phyloP scores from a whole-genome alignment of 129 eudicot genomes.

The Chrysanthemum lavandulifolium region DNA sequence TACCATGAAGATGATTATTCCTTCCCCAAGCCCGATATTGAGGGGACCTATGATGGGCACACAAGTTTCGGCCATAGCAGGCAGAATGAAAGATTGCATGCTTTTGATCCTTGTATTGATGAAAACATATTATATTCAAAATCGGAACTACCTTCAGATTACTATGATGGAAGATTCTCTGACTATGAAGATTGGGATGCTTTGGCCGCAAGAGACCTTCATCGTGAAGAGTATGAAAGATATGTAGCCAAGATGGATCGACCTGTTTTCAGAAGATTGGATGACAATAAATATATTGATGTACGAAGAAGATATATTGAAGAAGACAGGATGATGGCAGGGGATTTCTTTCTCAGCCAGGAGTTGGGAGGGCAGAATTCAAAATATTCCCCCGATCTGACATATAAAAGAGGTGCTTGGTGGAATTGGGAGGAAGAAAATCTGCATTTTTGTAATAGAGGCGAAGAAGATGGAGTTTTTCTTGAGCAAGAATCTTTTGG shows the following conservation, averaged over 20 bases:
- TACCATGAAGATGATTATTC: constrained; percentile 17
- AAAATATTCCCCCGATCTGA: no score
- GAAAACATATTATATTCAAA: constrained; percentile 28
- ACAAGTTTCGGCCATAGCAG: constrained; percentile 24
- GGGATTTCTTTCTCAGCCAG: constrained; percentile 28
- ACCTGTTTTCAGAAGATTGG: constrained; percentile 17
- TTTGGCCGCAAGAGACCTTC: no score
- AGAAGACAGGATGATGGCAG: constrained; percentile 28
- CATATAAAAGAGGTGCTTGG: constrained; percentile 19
- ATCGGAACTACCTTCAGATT: constrained; percentile 23
- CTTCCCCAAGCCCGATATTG: constrained; percentile 22
- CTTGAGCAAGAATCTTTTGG: constrained; percentile 22
- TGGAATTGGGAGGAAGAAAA: constrained; percentile 9
- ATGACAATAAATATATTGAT: constrained; percentile 30
- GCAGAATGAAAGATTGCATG: constrained; percentile 30
- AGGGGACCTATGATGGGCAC: constrained; percentile 25
- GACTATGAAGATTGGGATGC: constrained; percentile 20
- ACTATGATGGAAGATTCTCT: constrained; percentile 26
- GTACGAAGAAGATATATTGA: constrained; percentile 23
- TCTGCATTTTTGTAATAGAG: constrained; percentile 24
- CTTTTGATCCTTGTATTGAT: constrained; percentile 35
- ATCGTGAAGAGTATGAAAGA: constrained; percentile 10
- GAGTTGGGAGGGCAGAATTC: no score
- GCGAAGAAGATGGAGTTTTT: constrained; percentile 21
- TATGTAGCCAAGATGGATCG: constrained; percentile 26